Evolutionary conservation across 495 filamentous ascomycete species (phyloP).

Genomic region (Penicillium pancosmium): DNA sequence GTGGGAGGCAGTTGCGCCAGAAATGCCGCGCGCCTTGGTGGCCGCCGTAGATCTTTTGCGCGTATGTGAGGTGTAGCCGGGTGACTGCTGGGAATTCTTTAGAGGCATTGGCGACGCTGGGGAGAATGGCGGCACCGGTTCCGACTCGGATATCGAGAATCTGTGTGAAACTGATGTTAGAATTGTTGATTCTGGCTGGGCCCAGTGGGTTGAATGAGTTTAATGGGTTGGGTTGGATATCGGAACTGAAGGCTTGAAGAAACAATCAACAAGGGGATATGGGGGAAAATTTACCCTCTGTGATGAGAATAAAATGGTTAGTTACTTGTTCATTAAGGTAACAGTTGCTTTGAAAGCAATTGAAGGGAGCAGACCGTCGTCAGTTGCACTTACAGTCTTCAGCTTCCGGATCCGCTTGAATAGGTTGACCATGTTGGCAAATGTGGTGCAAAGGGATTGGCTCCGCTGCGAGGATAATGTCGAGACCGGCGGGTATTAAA

Average conservation of each 20-base stretch:
- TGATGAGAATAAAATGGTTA: conserved; percentile 12
- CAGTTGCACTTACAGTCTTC: conserved; percentile 63
- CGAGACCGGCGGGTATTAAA: not conserved
- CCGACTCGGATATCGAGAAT: conserved; percentile 73
- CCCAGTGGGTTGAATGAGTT: not conserved
- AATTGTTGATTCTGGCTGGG: too few relatives aligned
- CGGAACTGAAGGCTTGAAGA: conserved; percentile 12
- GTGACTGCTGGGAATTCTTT: conserved; percentile 65
- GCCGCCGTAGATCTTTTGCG: conserved; percentile 53
- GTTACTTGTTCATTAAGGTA: not conserved
- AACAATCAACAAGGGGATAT: conserved; percentile 18
- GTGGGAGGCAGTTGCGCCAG: conserved; percentile 79
- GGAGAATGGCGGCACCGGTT: conserved; percentile 79
- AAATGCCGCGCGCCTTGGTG: conserved; percentile 89
- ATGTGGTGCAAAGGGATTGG: conserved; percentile 25
- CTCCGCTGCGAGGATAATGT: conserved; percentile 14
- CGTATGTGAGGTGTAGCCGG: conserved; percentile 82
- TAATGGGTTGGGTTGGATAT: conserved; percentile 1
- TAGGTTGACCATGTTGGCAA: conserved; percentile 71
- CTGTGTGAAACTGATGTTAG: conserved; percentile 40
- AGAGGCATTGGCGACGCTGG: conserved; percentile 47
- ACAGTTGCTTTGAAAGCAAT: not conserved
- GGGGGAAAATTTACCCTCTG: conserved; percentile 40
- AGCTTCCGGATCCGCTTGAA: conserved; percentile 78
- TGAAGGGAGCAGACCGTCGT: not conserved